phyloP scores from a whole-genome alignment of 257 asterid species.

The Solanum habrochaites region DNA sequence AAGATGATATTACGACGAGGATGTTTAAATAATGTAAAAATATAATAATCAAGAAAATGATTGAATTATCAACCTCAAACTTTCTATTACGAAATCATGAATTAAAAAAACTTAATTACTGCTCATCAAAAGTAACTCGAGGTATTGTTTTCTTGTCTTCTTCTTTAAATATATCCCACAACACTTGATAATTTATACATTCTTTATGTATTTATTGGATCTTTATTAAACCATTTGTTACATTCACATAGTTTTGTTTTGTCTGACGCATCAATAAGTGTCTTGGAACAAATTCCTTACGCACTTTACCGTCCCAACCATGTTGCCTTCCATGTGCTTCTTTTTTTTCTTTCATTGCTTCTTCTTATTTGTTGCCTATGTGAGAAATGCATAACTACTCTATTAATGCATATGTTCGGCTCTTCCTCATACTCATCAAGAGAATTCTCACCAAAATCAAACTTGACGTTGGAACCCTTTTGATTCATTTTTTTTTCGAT shows the following conservation, averaged over 20 bases:
- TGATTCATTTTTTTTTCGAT: too few species aligned
- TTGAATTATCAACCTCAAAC: not conserved
- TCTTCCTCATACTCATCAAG: not conserved
- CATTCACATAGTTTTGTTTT: not conserved
- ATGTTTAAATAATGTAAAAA: too few species aligned
- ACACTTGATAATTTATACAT: too few species aligned
- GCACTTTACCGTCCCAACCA: not conserved
- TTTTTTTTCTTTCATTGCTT: not conserved
- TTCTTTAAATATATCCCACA: too few species aligned
- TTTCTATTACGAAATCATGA: not conserved
- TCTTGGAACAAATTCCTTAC: too few species aligned
- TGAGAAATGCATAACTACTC: too few species aligned
- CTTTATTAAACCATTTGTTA: too few species aligned
- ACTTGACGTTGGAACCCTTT: too few species aligned
- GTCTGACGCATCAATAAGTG: not conserved
- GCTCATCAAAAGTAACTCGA: not conserved
- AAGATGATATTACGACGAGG: not conserved
- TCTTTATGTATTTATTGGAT: not conserved
- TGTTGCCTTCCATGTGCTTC: not conserved
- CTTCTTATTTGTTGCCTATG: not conserved
- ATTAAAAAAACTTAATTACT: too few species aligned
- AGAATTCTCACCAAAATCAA: not conserved
- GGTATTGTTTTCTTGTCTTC: too few species aligned
- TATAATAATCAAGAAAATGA: too few species aligned
- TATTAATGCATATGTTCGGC: not conserved